These are phyloP conservation scores for Cladosporium sp. DNA, from an alignment of 2,329 filamentous ascomycete species.

Conservation along the genomic window DNA sequence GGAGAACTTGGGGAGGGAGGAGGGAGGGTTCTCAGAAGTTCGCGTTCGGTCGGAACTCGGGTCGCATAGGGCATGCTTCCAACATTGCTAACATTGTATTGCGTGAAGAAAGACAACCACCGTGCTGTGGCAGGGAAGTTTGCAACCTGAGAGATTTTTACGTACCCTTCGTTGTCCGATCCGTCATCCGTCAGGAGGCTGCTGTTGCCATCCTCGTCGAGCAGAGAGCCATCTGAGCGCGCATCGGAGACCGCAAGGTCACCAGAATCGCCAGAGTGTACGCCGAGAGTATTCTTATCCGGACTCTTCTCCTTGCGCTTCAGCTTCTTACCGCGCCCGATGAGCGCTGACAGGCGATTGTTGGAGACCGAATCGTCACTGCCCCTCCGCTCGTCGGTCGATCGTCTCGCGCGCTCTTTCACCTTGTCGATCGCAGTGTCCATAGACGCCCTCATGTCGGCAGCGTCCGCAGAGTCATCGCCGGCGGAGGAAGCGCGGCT, in stretches of 20 bases:
- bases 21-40: background rate
- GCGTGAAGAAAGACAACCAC: background rate
- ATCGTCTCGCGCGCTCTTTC: conserved; percentile 31
- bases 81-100: background rate
- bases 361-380: conserved; percentile 31
- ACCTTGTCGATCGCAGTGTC: conserved; percentile 37
- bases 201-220: conserved; percentile 41
- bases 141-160: conserved; percentile 7
- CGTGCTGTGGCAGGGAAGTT: background rate
- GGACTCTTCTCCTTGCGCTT: conserved; percentile 24
- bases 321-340: conserved; percentile 16
- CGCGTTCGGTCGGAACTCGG: conserved; percentile 5
- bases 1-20: too few species aligned
- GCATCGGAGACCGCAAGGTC: conserved; percentile 14
- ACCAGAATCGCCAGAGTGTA: conserved; percentile 27
- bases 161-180: conserved; percentile 38
- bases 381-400: conserved; percentile 34
- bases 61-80: background rate
- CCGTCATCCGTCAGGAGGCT: conserved; percentile 47
- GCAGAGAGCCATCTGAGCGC: conserved; percentile 29
- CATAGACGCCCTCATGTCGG: conserved; percentile 28
- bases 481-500: conserved; percentile 17
- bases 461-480: conserved; percentile 14
- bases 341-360: conserved; percentile 47
- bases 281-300: conserved; percentile 26